Base-by-base conservation (phyloP, 2,329 filamentous ascomycete genomes). In the Phaeosphaeria sp. region DNA sequence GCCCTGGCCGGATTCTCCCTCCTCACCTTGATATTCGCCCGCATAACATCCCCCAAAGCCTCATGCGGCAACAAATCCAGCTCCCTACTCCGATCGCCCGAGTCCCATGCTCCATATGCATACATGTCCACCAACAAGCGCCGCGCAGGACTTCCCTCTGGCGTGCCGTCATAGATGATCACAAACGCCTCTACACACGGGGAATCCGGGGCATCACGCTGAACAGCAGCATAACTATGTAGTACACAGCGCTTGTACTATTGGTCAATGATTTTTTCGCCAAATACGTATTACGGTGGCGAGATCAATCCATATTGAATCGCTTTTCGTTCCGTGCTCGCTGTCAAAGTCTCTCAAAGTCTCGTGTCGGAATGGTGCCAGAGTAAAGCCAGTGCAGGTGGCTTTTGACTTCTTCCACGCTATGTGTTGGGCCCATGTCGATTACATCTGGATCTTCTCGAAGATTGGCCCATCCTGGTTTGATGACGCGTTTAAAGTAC, bases 311-410 rank as follows among this genome's bases (percentile, higher is more conserved):
- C 44, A 56, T 25, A 56, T 42, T n/a, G 33, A 43, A 22, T 56
- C 50, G 23, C 36, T 52, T 20, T 52, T 47, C 22, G 49, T 30
- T 2, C n/a, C 15, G 25, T 48, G 39, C 15, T 22, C 13, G 22
- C n/a, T 7, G 21, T 56, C 48, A 22, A 56, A 52, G 54, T 52
- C 30, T 21, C 49, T 56, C 48, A 22, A 56, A 52, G 54, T 52
- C 30, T 21, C 49, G 41, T 9, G 53, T 50, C 18, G 53, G 41
- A 4, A 55, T 50, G 17, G n/a, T 55, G 9, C 53, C 53, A 18
- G 53, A 51, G 41, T 55, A 55, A 6, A 55, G 48, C 53, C 53
- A 55, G 17, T 55, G 47, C 2, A 39, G 21, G 21, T 51, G 51
- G 15, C 25, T 18, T 21, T 46, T 50, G 20, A 55, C 46, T 23